phyloP scores from a whole-genome alignment of 2,329 filamentous ascomycete species.

The Epichloe aotearoae region DNA sequence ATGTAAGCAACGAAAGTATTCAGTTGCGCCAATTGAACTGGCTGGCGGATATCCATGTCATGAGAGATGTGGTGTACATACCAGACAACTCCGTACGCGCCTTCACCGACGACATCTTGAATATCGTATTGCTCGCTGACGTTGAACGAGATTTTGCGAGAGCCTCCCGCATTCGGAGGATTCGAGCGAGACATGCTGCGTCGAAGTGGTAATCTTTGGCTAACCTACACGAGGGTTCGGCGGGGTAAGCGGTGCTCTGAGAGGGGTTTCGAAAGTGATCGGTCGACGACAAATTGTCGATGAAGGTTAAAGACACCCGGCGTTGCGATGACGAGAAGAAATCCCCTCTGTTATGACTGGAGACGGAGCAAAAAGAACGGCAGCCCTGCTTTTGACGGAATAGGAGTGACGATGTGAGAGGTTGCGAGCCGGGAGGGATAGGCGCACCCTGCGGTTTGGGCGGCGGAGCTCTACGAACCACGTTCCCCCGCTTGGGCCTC shows the following conservation, averaged over 20 bases:
- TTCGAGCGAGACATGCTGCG: conserved; percentile 42
- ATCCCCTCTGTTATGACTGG: not conserved
- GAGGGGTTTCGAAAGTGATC: not conserved
- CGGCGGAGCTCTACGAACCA: conserved; percentile 2
- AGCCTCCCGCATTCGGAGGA: conserved; percentile 45
- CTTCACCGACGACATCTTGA: conserved; percentile 97
- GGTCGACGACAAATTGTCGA: not conserved
- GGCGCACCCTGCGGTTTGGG: conserved; percentile 2
- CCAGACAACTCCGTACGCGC: conserved; percentile 97
- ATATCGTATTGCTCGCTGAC: conserved; percentile 99
- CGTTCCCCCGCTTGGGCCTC: conserved; percentile 6
- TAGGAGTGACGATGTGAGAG: conserved; percentile 1
- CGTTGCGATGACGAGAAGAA: not conserved
- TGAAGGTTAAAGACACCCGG: not conserved
- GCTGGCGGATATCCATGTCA: not conserved
- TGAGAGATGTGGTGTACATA: conserved; percentile 25
- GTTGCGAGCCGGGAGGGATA: not conserved
- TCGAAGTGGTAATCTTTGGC: not conserved
- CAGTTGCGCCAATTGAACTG: not conserved
- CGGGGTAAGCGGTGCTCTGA: not conserved
- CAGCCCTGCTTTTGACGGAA: not conserved
- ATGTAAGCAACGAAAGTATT: not conserved
- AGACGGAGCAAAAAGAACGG: not conserved
- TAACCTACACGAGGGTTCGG: not conserved
- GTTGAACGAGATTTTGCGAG: conserved; percentile 98